phyloP scores from a whole-genome alignment of 129 eudicot genomes.

The Gnaphalium uliginosum region DNA sequence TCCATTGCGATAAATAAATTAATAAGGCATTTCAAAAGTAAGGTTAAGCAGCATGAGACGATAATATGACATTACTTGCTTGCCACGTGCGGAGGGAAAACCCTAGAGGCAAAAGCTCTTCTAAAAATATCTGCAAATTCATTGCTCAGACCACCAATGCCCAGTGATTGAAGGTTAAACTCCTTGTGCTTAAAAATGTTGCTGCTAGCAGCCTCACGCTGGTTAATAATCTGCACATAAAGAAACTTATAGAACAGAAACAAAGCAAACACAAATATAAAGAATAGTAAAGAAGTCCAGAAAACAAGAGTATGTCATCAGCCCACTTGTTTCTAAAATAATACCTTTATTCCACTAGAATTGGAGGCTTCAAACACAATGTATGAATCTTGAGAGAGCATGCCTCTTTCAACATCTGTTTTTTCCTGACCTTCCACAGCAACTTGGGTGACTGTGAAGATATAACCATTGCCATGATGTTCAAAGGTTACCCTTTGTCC shows the following conservation, averaged over 20 bases:
- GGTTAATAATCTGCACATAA: constrained; percentile 73
- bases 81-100: constrained; percentile 98
- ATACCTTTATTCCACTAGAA: constrained; percentile 91
- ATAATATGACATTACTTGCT: constrained; percentile 56
- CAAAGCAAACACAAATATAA: not conserved
- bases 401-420: constrained; percentile 78
- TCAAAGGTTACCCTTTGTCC: constrained; percentile 93
- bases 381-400: constrained; percentile 75
- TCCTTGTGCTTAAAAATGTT: constrained; percentile 89
- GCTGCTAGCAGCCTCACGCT: constrained; percentile 97
- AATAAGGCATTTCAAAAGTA: not conserved
- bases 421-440: constrained; percentile 71
- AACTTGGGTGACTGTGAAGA: constrained; percentile 86
- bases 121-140: constrained; percentile 98
- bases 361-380: constrained; percentile 87
- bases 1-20: not conserved
- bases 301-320: not conserved
- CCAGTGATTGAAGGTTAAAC: constrained; percentile 82
- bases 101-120: constrained; percentile 99
- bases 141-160: constrained; percentile 93
- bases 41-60: constrained; percentile 2
- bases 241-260: not conserved
- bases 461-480: constrained; percentile 69
- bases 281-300: not conserved
- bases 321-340: constrained; percentile 3